Evolutionary conservation across 345 rosid genomes (phyloP), one percentile per base, ranked within the genome.

Genomic region (Pugionium dolabratum): DNA sequence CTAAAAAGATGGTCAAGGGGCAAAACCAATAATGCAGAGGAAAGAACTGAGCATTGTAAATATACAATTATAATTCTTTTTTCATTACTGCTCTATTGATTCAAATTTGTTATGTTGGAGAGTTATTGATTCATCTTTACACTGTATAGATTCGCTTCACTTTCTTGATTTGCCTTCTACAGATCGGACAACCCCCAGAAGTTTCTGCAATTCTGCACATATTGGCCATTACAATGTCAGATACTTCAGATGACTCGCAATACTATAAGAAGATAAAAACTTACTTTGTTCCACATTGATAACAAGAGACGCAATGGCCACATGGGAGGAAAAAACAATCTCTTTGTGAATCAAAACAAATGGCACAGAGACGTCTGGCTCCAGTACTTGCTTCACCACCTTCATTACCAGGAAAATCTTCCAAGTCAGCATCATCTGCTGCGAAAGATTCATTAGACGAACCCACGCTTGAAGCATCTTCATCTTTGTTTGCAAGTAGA

Each of bases 311-410:
- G 52, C 92, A 86, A 55, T 88, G 97, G 37, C 99, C 95, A 67
- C 99, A 94, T 0, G 96, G 97, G 67, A 90, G 89, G 77, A 86
- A 90, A 70, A 94, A 94, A 56, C 92, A 90, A 63, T 85, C 95
- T 70, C 95, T 84, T 1, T 89, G 88, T 64, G 92, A 86, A 79
- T 90, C 96, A 54, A 79, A 90, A 82, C 99, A 94, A 59, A 94
- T 88, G 39, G 86, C 90, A 77, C 99, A 90, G 6, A 87, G 86
- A 27, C 87, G 79, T 41, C 76, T 79, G 8, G 78, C 88, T 40
- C 73, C 74, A 52, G 78, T 83, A 50, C 74, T 72, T 41, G 76
- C 72, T 77, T 82, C 86, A 68, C 83, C 80, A 68, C 83, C 80
- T 41, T 77, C 92, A 63, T 57, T 61, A 51, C 47, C 47, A 4